phyloP scores from a whole-genome alignment of 306 rosid genomes.

The Luffa aegyptiaca region DNA sequence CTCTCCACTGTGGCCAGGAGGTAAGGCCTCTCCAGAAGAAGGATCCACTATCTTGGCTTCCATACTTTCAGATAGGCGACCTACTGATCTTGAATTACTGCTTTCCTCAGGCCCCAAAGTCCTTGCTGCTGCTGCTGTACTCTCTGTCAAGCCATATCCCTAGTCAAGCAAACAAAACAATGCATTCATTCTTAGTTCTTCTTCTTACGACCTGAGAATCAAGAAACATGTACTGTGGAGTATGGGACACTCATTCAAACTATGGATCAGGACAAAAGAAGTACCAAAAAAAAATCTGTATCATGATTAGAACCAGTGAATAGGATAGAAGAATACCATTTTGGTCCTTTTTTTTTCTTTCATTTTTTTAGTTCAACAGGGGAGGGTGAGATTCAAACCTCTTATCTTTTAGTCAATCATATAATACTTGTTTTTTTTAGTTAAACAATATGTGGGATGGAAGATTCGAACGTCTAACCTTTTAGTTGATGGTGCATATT shows the following conservation, averaged over 20 bases:
- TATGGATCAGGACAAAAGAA: background rate
- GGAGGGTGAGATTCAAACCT: too few species aligned
- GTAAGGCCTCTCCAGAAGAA: conserved; percentile 45
- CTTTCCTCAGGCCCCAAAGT: conserved; percentile 46
- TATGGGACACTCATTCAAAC: background rate
- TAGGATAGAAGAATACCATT: too few species aligned
- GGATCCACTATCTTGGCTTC: conserved; percentile 87
- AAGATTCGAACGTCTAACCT: too few species aligned
- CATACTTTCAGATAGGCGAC: conserved; percentile 55
- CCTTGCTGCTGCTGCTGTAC: conserved; percentile 47
- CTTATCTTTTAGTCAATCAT: too few species aligned
- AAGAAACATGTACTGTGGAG: background rate
- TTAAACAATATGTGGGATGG: too few species aligned
- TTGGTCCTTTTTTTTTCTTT: too few species aligned
- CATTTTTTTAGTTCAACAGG: too few species aligned
- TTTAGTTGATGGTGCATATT: too few species aligned
- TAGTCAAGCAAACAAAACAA: conserved; percentile 7
- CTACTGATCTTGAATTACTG: conserved; percentile 47
- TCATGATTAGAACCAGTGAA: too few species aligned
- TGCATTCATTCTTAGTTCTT: background rate
- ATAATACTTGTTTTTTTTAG: too few species aligned
- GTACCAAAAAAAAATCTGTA: too few species aligned
- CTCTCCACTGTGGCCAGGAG: conserved; percentile 65
- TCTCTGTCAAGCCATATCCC: conserved; percentile 95
- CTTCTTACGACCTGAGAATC: background rate